Evolutionary conservation across 2,329 filamentous ascomycete genomes (phyloP).

Genomic region (Cytospora paraplurivora): DNA sequence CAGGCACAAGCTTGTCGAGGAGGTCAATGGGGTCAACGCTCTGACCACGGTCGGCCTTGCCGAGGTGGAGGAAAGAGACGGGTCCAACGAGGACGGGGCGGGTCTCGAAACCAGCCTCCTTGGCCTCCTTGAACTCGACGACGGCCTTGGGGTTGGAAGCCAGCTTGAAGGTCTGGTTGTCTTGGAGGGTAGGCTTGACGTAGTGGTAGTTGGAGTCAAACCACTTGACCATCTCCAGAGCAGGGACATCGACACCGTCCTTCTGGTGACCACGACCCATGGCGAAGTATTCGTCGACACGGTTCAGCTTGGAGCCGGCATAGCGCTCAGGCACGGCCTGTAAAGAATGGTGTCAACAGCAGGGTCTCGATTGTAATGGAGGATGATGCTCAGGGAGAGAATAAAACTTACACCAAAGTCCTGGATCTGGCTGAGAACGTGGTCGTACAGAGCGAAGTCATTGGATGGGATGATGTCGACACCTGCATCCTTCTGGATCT

Average conservation of each 20-base stretch:
- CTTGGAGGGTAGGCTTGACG: constrained; percentile 97
- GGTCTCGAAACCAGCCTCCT: constrained; percentile 91
- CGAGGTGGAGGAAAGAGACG: constrained; percentile 95
- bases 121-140: constrained; percentile 91
- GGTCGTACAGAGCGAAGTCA: constrained; percentile 98
- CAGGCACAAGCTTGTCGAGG: constrained; percentile 87
- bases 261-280: constrained; percentile 99
- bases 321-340: constrained; percentile 92
- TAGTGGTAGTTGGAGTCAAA: constrained; percentile 99
- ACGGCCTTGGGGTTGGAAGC: constrained; percentile 88
- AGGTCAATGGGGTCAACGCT: constrained; percentile 90
- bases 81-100: constrained; percentile 94
- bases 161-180: constrained; percentile 96
- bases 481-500: constrained; percentile 98
- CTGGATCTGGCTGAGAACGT: constrained; percentile 97
- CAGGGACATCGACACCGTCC: constrained; percentile 88
- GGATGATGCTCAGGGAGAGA: not conserved
- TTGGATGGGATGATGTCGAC: constrained; percentile 99
- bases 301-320: constrained; percentile 82
- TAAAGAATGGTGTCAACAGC: constrained; percentile 27
- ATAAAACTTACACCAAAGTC: constrained; percentile 78
- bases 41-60: constrained; percentile 97
- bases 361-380: not conserved
- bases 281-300: constrained; percentile 97
- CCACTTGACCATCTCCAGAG: constrained; percentile 99